Conservation (phyloP, 495 filamentous ascomycete species). For the Hamigera avellanea region DNA sequence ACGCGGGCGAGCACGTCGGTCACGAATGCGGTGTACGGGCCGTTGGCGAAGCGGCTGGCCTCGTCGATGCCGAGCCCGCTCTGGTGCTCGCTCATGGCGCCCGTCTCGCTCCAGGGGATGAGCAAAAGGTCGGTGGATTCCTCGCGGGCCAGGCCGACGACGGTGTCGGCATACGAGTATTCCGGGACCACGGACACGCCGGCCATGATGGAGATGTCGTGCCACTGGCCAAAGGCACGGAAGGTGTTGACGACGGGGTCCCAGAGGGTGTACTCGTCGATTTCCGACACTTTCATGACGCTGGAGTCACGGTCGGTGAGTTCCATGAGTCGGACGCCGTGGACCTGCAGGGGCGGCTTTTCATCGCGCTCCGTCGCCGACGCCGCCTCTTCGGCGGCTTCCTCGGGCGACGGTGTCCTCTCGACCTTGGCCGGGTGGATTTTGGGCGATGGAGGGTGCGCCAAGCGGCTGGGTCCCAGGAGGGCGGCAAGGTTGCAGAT, state of each 20-base stretch:
- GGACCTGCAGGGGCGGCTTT: slow-evolving; percentile 53
- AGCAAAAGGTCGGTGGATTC: slow-evolving; percentile 68
- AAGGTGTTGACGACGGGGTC: slow-evolving; percentile 93
- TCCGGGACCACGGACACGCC: slow-evolving; percentile 68
- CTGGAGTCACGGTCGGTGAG: slow-evolving; percentile 88
- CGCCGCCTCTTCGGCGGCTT: slow-evolving; percentile 17
- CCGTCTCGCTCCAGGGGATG: slow-evolving; percentile 86
- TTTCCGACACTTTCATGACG: slow-evolving; percentile 86
- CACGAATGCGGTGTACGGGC: slow-evolving; percentile 54
- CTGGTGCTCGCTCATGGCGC: slow-evolving; percentile 50
- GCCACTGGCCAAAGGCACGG: slow-evolving; percentile 73
- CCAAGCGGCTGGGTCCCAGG: slow-evolving; percentile 28
- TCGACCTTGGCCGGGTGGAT: slow-evolving; percentile 36
- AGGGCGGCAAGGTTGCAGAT: slow-evolving; percentile 77
- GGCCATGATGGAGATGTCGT: slow-evolving; percentile 75
- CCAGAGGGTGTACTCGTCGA: slow-evolving; percentile 60
- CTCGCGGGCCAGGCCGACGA: slow-evolving; percentile 55
- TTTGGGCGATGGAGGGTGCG: slow-evolving; percentile 19
- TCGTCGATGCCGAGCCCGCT: slow-evolving; percentile 19
- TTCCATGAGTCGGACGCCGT: slow-evolving; percentile 77
- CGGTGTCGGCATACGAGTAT: slow-evolving; percentile 63
- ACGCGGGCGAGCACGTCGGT: slow-evolving; percentile 47
- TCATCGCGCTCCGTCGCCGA: slow-evolving; percentile 11
- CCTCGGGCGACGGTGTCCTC: slow-evolving; percentile 7
- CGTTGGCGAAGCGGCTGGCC: slow-evolving; percentile 19